These are phyloP conservation scores for Kuraishia floccosa DNA, from an alignment of 805 yeast genomes.

Conservation along the genomic window DNA sequence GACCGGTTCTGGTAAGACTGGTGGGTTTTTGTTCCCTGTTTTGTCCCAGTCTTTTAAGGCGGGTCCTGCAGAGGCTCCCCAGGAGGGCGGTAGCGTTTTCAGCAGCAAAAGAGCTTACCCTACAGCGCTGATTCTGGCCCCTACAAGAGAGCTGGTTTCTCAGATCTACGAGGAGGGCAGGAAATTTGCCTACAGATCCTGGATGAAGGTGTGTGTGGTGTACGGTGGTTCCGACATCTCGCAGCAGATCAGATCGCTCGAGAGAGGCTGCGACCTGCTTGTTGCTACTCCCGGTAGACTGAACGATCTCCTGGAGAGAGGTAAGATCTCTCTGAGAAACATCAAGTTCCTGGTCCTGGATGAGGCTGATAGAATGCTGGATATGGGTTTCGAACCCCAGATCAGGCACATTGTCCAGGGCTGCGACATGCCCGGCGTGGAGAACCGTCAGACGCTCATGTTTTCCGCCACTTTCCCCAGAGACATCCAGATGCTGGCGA, in stretches of 20 bases:
- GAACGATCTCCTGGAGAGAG: constrained; percentile 92
- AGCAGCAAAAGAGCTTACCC: constrained; percentile 80
- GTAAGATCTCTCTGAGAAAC: constrained; percentile 78
- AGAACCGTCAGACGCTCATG: constrained; percentile 92
- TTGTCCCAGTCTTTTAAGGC: constrained; percentile 78
- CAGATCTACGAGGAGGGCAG: constrained; percentile 95
- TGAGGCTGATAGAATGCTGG: constrained; percentile 99
- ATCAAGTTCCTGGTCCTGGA: constrained; percentile 92
- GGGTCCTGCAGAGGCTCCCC: constrained; percentile 66
- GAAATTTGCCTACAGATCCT: constrained; percentile 93
- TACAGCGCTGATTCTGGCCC: constrained; percentile 92
- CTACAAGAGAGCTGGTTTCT: constrained; percentile 97
- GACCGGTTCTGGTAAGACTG: constrained; percentile 99
- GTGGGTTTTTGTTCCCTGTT: constrained; percentile 98
- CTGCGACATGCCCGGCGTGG: constrained; percentile 93
- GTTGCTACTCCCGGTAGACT: constrained; percentile 99
- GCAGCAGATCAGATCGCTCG: constrained; percentile 76
- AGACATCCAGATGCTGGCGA: constrained; percentile 93
- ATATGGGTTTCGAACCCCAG: constrained; percentile 99
- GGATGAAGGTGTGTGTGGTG: constrained; percentile 94
- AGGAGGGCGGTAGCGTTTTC: constrained; percentile 23
- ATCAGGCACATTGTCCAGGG: constrained; percentile 96
- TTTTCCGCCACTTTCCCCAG: constrained; percentile 99
- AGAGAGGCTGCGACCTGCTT: constrained; percentile 88
- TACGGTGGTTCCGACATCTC: constrained; percentile 98